Percentiles rank a stretch among this genome's conserved stretches.
These are phyloP conservation scores for Ocimum tenuiflorum DNA, from an alignment of 257 asterid species.

Conservation along the genomic window DNA sequence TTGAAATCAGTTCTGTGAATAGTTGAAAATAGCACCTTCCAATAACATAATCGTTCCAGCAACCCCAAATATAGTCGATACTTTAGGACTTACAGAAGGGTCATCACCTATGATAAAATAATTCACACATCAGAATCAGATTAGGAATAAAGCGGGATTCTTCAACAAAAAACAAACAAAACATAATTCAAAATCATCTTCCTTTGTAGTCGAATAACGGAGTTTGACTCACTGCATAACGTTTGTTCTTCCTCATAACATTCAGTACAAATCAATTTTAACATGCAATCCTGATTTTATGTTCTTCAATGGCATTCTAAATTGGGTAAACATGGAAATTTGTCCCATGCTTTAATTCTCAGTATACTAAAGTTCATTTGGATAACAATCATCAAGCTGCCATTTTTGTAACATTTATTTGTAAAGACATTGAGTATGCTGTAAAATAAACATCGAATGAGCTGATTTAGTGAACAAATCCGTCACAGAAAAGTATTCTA, in stretches of 20 bases:
- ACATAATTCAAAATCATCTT: not conserved
- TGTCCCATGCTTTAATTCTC: not conserved
- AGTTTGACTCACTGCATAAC: not conserved
- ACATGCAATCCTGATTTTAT: not conserved
- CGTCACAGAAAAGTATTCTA: not conserved
- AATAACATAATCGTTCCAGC: slow-evolving; percentile 92
- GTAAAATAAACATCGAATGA: too few species aligned
- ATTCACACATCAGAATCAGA: not conserved
- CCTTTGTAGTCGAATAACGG: not conserved
- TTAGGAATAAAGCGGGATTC: slow-evolving; percentile 6
- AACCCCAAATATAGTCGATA: slow-evolving; percentile 69
- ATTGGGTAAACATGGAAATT: too few species aligned
- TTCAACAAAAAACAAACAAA: not conserved
- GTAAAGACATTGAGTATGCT: too few species aligned
- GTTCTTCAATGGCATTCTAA: not conserved
- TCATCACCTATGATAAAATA: slow-evolving; percentile 41
- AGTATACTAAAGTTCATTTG: not conserved
- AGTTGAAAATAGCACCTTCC: slow-evolving; percentile 50
- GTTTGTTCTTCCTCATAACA: slow-evolving; percentile 2
- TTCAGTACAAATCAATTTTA: not conserved
- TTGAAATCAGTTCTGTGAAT: slow-evolving; percentile 3
- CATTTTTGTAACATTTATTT: too few species aligned
- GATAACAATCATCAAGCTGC: slow-evolving; percentile 9
- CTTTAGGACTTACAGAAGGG: slow-evolving; percentile 48
- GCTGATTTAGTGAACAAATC: too few species aligned